Percentiles rank a stretch among this genome's conserved stretches.
Evolutionary conservation across 1,284 basidiomycete species (phyloP).

Genomic region (Ganoderma boninense): DNA sequence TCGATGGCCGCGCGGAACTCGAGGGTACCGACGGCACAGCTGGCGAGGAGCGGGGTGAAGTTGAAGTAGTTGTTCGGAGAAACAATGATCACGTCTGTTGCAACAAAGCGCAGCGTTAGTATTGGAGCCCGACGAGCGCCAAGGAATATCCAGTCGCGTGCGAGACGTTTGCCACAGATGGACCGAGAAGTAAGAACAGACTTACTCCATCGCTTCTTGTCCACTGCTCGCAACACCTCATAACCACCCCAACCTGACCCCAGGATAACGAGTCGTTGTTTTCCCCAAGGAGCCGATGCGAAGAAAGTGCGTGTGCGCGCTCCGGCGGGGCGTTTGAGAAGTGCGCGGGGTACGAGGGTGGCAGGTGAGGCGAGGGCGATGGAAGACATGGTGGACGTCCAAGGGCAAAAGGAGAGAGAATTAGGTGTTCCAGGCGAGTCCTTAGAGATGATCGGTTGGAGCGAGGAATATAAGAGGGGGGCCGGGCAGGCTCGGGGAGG

Average conservation of each 20-base stretch:
- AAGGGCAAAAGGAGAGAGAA: background rate
- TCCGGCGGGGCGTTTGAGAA: constrained; percentile 9
- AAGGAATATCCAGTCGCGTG: background rate
- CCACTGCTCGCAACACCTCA: constrained; percentile 68
- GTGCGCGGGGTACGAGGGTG: background rate
- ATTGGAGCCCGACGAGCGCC: constrained; percentile 11
- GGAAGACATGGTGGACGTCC: background rate
- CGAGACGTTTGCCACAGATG: background rate
- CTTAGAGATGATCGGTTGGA: background rate
- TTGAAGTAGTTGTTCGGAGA: constrained; percentile 85
- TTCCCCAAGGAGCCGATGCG: constrained; percentile 41
- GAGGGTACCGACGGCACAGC: constrained; percentile 83
- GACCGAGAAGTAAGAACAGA: constrained; percentile 16
- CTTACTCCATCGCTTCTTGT: constrained; percentile 75
- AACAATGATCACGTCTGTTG: constrained; percentile 71
- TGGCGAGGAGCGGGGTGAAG: constrained; percentile 83
- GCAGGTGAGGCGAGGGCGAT: background rate
- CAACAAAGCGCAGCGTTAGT: constrained; percentile 10
- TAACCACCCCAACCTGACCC: constrained; percentile 91
- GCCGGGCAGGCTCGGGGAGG: constrained; percentile 21
- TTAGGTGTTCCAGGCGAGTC: constrained; percentile 5
- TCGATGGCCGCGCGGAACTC: constrained; percentile 86
- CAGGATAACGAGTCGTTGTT: constrained; percentile 79
- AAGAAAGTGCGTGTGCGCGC: constrained; percentile 37
- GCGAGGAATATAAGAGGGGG: background rate